Base-by-base conservation (phyloP, 768 basidiomycete genomes). In the Baorangia bicolor region DNA sequence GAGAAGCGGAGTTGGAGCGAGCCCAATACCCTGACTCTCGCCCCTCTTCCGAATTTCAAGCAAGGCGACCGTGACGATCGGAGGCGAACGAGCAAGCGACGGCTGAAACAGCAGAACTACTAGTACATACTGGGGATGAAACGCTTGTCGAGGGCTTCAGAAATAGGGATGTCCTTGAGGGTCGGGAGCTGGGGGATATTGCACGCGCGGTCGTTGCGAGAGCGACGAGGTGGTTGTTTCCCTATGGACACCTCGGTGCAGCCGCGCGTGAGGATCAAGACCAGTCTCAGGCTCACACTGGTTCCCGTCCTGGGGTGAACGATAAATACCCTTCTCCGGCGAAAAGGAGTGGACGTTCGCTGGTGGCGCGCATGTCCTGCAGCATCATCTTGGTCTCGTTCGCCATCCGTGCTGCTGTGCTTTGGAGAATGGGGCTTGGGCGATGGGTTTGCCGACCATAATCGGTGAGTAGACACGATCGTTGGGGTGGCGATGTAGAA, bases 211-310 rank as follows among this genome's bases (percentile, higher is more conserved):
- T 73, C 38, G 35, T 61, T 37, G 46, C 58, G 6, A 59, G 41
- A 42, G 44, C 65, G 25, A 45, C 63, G 27, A 56, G 64, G 20
- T 72, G 69, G 71, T 2, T 62, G 2, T 69, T 59, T 28, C 64
- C 69, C 30, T 63, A 60, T 45, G 55, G 51, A 25, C 62, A 43
- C n/a, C 20, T 43, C 9, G 49, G 51, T 41, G 8, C 21, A 27
- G 46, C 20, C 7, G n/a, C 23, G 18, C 46, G 44, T 9, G 33
- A 41, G 12, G 40, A 23, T 23, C 55, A 45, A 44, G 21, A 30
- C 20, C 14, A 4, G 5, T 28, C 33, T 37, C 50, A 0, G 12
- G 41, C 33, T n/a, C n/a, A n/a, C n/a, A n/a, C n/a, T n/a, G n/a
- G n/a, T n/a, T n/a, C n/a, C 27, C 18, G 8, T 40, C 33, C 40